Evolutionary conservation across 164 flowering plant species (phyloP), one percentile per base, ranked within the genome.

Genomic region (Amborella trichopoda): DNA sequence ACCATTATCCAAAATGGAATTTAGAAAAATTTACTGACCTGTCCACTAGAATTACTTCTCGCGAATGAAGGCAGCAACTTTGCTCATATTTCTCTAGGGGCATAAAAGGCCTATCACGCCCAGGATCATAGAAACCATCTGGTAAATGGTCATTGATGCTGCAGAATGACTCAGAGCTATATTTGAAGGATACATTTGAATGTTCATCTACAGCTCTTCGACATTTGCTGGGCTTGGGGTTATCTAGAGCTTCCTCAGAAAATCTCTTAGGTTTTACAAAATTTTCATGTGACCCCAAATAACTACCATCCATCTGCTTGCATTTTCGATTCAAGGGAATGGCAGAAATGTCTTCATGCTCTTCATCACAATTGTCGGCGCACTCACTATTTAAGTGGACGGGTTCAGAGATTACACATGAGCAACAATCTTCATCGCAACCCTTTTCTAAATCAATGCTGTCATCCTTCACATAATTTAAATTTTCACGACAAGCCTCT

Each of bases 81-180:
- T 75, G 53, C 53, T 91, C 96, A 71, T 82, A 91, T 51, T 51
- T 67, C 23, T 51, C 50, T 23, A 87, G 55, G 14, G 81, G 60
- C 90, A 73, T 71, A 48, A 87, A 91, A 37, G 99, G 94, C 2
- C 88, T 69, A 60, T 80, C 95, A 47, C 95, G 85, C 5, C 99
- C 99, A 5, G 94, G 94, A 70, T 91, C 99, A 75, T 82, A 91
- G 62, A 91, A 91, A 3, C 99, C 96, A 73, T 91, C 99, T 40
- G 84, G 77, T 30, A 91, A 58, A 58, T 33, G 63, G 62, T 91
- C 99, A 48, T 71, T 68, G 50, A 53, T 49, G 54, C 86, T 52
- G 61, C 96, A 91, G 43, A 74, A 77, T 53, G 99, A 91, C 37
- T 51, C 55, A 21, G 20, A 52, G 48, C 75, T 82, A 52, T 84